Evolutionary conservation across 164 flowering plant species (phyloP), one percentile per base, ranked within the genome.

Genomic region (Akebia trifoliata): DNA sequence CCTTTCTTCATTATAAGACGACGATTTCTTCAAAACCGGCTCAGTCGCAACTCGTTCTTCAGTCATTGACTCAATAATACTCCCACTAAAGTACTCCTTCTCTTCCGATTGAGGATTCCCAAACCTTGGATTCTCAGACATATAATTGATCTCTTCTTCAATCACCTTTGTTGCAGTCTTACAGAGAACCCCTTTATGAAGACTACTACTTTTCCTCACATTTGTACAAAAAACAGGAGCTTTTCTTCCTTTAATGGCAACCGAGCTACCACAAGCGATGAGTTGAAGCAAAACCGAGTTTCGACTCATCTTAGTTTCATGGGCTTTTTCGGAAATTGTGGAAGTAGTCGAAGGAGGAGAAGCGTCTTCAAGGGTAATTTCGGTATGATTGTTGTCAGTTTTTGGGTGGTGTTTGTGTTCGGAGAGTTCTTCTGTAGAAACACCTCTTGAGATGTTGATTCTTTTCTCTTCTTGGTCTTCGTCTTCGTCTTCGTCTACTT

Each of bases 71-170:
- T 87, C 93, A 1, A 87, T 82, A n/a, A 90, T 82, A 49, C 91
- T 85, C 59, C 97, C 97, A 56, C 97, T 91, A 62, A 87, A 91
- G 35, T 82, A 91, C 75, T 86, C 96, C 52, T 84, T 91, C 70
- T 85, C 95, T 62, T 84, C 85, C 0, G 84, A 54, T 42, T 80
- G 90, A 39, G 73, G 62, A 46, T 80, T 80, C 47, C 88, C 91
- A 28, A 91, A 87, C 63, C 97, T 59, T 5, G 94, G 94, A 54
- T 87, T 91, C 73, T 86, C 86, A 2, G 97, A 83, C 85, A 91
- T 82, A 76, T 62, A 85, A 11, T 38, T 64, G 20, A 84, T 69
- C 50, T 81, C 75, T 8, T 60, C 69, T 5, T 67, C 66, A 21
- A 28, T 49, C 48, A n/a, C 34, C 38, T 52, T 66, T 25, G 46